Conservation (phyloP, 176 grass and related monocot species). For the Triticum turgidum region DNA sequence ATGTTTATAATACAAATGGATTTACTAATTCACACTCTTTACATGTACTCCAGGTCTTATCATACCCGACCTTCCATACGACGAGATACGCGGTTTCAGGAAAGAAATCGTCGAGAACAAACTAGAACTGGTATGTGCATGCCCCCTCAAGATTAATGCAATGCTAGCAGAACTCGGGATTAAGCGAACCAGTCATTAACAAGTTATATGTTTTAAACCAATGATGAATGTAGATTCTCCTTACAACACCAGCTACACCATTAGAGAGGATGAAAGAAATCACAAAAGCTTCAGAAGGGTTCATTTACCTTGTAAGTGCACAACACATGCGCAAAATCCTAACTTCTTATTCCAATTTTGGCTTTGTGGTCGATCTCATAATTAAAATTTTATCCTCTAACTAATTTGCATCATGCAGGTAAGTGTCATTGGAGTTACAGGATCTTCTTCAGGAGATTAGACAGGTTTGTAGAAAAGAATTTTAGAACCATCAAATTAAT, state of each 20-base stretch:
- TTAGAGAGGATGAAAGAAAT: slow-evolving; percentile 55
- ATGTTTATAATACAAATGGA: no score
- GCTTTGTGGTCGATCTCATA: no score
- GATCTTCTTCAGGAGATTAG: slow-evolving; percentile 70
- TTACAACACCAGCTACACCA: slow-evolving; percentile 67
- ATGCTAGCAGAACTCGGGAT: no score
- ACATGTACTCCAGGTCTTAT: no score
- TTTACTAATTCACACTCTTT: no score
- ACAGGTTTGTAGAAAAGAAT: not conserved
- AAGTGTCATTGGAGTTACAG: slow-evolving; percentile 67
- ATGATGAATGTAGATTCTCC: slow-evolving; percentile 44
- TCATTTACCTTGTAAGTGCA: slow-evolving; percentile 49
- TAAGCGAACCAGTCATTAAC: no score
- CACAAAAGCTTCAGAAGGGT: slow-evolving; percentile 60
- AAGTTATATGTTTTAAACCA: no score
- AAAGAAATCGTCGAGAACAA: slow-evolving; percentile 51
- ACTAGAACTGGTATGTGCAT: slow-evolving; percentile 54
- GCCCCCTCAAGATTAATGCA: no score
- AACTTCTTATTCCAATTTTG: no score
- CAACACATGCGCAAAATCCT: not conserved
- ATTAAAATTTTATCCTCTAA: not conserved
- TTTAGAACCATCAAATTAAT: no score
- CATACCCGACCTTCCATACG: slow-evolving; percentile 62
- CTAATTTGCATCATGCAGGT: slow-evolving; percentile 27
- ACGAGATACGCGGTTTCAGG: slow-evolving; percentile 31